Base-by-base conservation (phyloP, 495 filamentous ascomycete genomes). In the Aspergillus asperescens region DNA sequence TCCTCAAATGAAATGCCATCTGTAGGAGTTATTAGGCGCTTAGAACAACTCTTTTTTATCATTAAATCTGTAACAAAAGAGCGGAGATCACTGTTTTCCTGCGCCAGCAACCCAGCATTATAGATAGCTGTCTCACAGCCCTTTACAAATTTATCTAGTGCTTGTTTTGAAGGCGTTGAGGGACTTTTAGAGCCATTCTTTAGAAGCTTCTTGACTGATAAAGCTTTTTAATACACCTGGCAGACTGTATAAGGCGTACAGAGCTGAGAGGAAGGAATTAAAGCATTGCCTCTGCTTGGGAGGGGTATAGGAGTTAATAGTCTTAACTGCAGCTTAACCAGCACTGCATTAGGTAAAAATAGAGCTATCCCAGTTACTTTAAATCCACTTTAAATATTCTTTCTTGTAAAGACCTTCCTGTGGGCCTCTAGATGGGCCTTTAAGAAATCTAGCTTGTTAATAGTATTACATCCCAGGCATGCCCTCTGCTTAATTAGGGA, bases 371-470 rank as follows among this genome's bases (percentile, higher is more conserved):
- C 18, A 19, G 18, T 13, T 39, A 13, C 18, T 18, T 5, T 19
- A 39, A 39, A 39, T 4, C 18, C 10, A 39, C 10, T 39, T 39
- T 39, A 39, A 39, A 39, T 39, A 19, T 39, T 39, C 10, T 19
- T 4, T 18, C 6, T 19, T 39, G 4, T 39, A 32, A 32, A 32
- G 31, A 32, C n/a, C 31, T 32, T 12, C 7, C 9, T 5, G 12
- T 49, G 38, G 20, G 31, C 31, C n/a, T 5, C 31, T 5, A n/a
- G n/a, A n/a, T n/a, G n/a, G n/a, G n/a, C n/a, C n/a, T 39, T 18
- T 13, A 37, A 34, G 38, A 52, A 37, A 32, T 52, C 32, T 7
- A 41, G n/a, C 28, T 41, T 42, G 27, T 34, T 15, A 43, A 51
- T 51, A 51, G 42, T 12, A 18, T 43, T 29, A 16, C 29, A 28